These are phyloP conservation scores for Colletotrichum sublineola DNA, from an alignment of 2,329 filamentous ascomycete species.

Conservation along the genomic window DNA sequence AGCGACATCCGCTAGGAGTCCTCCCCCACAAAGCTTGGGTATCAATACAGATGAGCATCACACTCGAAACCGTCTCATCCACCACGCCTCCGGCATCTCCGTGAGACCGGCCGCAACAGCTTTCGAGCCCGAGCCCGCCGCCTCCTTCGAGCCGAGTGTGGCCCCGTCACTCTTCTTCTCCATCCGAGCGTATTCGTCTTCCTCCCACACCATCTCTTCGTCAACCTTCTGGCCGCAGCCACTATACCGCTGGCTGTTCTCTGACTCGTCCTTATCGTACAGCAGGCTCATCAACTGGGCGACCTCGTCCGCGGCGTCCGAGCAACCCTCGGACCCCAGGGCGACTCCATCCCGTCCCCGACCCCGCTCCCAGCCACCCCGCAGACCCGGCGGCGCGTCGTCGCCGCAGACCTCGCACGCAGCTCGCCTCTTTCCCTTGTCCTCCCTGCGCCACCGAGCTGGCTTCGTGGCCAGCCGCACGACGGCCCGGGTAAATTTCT, in stretches of 20 bases:
- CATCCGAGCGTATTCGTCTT: neutral
- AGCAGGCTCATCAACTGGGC: neutral
- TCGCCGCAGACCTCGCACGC: constrained; percentile 9
- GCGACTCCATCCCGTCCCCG: neutral
- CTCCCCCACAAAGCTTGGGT: constrained; percentile 13
- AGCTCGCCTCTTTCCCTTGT: constrained; percentile 11
- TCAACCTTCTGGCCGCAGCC: neutral
- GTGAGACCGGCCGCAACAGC: neutral
- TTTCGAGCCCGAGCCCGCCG: neutral
- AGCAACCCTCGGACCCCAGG: neutral
- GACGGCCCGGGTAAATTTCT: neutral
- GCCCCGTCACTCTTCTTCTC: neutral
- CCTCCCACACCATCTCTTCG: neutral
- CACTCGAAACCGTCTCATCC: constrained; percentile 3
- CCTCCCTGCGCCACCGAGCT: neutral
- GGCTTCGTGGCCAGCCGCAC: neutral
- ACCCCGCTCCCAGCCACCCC: neutral
- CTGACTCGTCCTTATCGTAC: constrained; percentile 1
- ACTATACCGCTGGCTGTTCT: neutral
- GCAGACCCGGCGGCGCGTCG: neutral
- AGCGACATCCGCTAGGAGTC: neutral
- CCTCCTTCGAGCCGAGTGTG: neutral
- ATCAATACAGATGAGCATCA: constrained; percentile 4
- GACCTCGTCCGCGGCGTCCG: neutral
- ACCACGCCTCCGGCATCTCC: constrained; percentile 33